A percentile compares a stretch with the other conserved stretches of the same genome.
phyloP scores from a whole-genome alignment of 108 stramenopile genomes.

The Discostella stelligeroides region DNA sequence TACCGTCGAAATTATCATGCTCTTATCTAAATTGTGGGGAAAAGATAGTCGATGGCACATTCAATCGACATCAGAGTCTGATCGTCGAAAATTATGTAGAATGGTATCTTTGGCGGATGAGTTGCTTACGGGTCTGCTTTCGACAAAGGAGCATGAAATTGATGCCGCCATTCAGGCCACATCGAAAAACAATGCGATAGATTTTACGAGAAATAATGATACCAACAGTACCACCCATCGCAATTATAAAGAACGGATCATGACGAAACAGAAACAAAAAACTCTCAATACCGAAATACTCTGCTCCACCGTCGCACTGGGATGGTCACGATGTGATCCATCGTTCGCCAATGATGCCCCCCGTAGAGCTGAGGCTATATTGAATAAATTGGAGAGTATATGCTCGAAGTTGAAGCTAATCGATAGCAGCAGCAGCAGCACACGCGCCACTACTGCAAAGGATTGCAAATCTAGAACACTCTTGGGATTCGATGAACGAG shows the following conservation, averaged over 20 bases:
- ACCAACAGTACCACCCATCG: not conserved
- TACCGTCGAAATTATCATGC: constrained; percentile 29
- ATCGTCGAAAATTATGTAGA: constrained; percentile 19
- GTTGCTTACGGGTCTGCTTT: constrained; percentile 21
- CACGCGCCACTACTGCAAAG: not conserved
- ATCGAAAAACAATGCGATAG: too few species aligned
- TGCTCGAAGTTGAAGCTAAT: constrained; percentile 6
- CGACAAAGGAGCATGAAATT: constrained; percentile 18
- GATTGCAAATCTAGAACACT: too few species aligned
- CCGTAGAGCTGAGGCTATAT: constrained; percentile 25
- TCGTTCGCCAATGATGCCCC: constrained; percentile 22
- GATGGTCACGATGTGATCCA: constrained; percentile 43
- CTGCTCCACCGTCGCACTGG: constrained; percentile 32
- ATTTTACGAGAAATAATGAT: too few species aligned
- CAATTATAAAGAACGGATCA: not conserved
- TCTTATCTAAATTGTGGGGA: constrained; percentile 44
- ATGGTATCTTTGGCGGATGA: constrained; percentile 33
- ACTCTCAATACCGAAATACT: constrained; percentile 36
- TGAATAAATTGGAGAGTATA: constrained; percentile 27
- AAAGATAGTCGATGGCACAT: constrained; percentile 24
- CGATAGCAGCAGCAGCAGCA: not conserved
- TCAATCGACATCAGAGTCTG: not conserved
- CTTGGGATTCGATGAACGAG: constrained; percentile 17
- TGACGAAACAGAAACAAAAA: too few species aligned
- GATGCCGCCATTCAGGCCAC: not conserved